Percentiles rank a stretch among this genome's conserved stretches.
Evolutionary conservation across 1,284 basidiomycete species (phyloP).

Genomic region (Abortiporus biennis): DNA sequence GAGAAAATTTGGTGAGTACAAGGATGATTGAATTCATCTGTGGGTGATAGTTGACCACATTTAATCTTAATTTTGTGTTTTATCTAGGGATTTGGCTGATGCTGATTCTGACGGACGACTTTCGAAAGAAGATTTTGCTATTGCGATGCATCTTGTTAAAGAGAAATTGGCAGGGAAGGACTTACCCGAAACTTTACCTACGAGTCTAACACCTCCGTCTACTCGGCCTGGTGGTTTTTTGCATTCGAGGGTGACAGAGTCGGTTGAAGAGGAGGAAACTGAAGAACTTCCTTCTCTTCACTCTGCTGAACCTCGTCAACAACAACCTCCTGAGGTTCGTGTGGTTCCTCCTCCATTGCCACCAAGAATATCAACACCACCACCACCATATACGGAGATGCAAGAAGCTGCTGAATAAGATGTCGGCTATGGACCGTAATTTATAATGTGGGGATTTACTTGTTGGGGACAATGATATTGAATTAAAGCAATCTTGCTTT

Average conservation of each 20-base stretch:
- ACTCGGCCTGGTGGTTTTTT: too few species aligned
- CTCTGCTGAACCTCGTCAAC: too few species aligned
- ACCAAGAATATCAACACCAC: too few species aligned
- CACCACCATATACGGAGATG: not conserved
- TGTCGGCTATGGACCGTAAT: too few species aligned
- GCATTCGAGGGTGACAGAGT: too few species aligned
- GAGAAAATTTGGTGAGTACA: slow-evolving; percentile 84
- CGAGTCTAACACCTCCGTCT: slow-evolving; percentile 13
- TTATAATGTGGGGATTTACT: too few species aligned
- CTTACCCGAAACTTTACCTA: slow-evolving; percentile 57
- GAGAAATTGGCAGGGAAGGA: slow-evolving; percentile 78
- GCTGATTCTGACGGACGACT: slow-evolving; percentile 84
- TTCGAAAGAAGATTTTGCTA: slow-evolving; percentile 90
- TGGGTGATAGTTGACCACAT: too few species aligned
- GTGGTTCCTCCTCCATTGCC: not conserved
- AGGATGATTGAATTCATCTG: too few species aligned
- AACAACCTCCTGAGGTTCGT: not conserved
- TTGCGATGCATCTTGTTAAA: slow-evolving; percentile 94
- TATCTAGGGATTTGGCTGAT: slow-evolving; percentile 88
- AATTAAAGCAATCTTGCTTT: too few species aligned
- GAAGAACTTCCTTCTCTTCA: too few species aligned
- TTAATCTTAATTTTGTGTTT: slow-evolving; percentile 11
- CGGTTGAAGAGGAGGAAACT: too few species aligned
- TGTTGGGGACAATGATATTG: too few species aligned
- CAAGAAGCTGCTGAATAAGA: not conserved